phyloP scores from a whole-genome alignment of 805 yeast species.

The Kuraishia ogatae region DNA sequence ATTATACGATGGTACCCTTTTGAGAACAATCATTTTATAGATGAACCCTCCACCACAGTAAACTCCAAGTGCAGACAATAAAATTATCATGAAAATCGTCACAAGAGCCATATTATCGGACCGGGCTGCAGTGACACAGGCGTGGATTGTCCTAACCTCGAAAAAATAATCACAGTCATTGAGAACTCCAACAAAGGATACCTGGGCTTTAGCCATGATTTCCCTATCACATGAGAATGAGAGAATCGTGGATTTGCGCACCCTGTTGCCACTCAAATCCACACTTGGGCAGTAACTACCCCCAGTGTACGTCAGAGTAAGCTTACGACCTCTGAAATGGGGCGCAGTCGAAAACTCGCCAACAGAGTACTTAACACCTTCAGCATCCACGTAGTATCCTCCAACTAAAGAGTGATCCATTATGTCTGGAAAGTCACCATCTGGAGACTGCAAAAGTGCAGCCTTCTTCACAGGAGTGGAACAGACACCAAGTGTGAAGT shows the following conservation, averaged over 20 bases:
- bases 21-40: slow-evolving; percentile 24
- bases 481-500: slow-evolving; percentile 71
- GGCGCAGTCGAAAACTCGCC: slow-evolving; percentile 60
- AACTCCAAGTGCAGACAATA: slow-evolving; percentile 30
- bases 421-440: slow-evolving; percentile 23
- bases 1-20: slow-evolving; percentile 15
- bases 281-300: slow-evolving; percentile 50
- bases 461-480: slow-evolving; percentile 37
- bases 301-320: slow-evolving; percentile 59
- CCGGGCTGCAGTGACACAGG: slow-evolving; percentile 73
- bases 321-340: slow-evolving; percentile 58
- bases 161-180: slow-evolving; percentile 78
- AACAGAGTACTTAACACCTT: slow-evolving; percentile 39
- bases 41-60: slow-evolving; percentile 34
- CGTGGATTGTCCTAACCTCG: slow-evolving; percentile 78
- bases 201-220: slow-evolving; percentile 50
- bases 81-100: slow-evolving; percentile 52
- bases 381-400: slow-evolving; percentile 42
- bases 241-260: slow-evolving; percentile 54
- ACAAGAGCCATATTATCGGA: slow-evolving; percentile 56
- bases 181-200: slow-evolving; percentile 61
- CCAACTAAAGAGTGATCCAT: slow-evolving; percentile 39
- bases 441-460: slow-evolving; percentile 7
- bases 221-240: slow-evolving; percentile 78
- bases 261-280: slow-evolving; percentile 33